Evolutionary conservation across 768 basidiomycete genomes (phyloP).

Genomic region (Amanita polypyramis): DNA sequence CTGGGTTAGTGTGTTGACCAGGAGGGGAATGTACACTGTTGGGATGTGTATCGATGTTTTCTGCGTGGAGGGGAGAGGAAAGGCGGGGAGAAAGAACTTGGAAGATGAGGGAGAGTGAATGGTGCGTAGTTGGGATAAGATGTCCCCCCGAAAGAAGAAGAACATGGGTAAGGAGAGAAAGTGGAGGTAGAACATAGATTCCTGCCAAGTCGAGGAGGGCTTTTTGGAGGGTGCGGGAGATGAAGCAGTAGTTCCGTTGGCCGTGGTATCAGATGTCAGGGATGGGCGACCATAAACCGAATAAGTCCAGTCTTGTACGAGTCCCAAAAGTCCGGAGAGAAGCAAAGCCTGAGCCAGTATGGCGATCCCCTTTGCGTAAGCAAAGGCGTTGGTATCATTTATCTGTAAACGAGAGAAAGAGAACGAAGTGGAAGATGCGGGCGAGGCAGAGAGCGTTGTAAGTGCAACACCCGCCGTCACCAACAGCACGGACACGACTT

Average conservation of each 20-base stretch:
- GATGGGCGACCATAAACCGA: slow-evolving; percentile 23
- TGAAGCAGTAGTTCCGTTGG: neutral
- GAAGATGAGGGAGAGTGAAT: slow-evolving; percentile 15
- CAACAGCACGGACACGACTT: slow-evolving; percentile 67
- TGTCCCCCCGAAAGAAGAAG: slow-evolving; percentile 40
- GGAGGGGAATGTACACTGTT: slow-evolving; percentile 47
- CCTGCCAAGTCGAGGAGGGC: slow-evolving; percentile 53
- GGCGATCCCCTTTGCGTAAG: slow-evolving; percentile 61
- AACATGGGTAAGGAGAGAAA: slow-evolving; percentile 75
- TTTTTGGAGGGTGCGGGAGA: neutral
- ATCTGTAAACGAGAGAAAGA: neutral
- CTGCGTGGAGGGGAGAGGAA: slow-evolving; percentile 14
- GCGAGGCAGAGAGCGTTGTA: slow-evolving; percentile 68
- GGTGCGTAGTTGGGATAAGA: slow-evolving; percentile 18
- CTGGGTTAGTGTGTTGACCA: slow-evolving; percentile 75
- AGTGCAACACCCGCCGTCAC: slow-evolving; percentile 73
- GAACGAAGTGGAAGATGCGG: slow-evolving; percentile 9
- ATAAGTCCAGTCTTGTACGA: slow-evolving; percentile 79
- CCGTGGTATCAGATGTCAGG: too few relatives aligned
- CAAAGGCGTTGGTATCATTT: slow-evolving; percentile 17
- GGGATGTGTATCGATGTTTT: slow-evolving; percentile 35
- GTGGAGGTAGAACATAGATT: slow-evolving; percentile 89
- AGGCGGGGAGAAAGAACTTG: slow-evolving; percentile 1
- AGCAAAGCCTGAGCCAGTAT: slow-evolving; percentile 72
- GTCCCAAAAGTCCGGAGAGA: slow-evolving; percentile 71